Conservation (phyloP, 805 yeast genomes). For the Candida takata region DNA sequence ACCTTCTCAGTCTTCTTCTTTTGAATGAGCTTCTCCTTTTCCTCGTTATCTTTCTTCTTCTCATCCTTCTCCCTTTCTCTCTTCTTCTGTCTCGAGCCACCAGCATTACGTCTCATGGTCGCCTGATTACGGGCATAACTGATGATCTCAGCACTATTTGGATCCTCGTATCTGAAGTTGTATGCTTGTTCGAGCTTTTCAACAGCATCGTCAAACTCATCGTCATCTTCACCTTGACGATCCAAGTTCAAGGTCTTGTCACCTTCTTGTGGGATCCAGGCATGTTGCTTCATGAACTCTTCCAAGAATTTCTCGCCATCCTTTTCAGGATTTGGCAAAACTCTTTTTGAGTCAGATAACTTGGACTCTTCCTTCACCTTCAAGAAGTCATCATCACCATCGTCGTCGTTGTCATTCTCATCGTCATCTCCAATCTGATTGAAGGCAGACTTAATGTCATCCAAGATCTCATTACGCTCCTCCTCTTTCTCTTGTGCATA, state of each 20-base stretch:
- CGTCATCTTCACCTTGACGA: constrained; percentile 49
- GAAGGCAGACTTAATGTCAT: constrained; percentile 71
- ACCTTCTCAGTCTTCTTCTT: constrained; percentile 72
- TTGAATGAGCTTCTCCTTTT: constrained; percentile 53
- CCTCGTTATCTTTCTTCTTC: constrained; percentile 42
- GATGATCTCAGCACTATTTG: constrained; percentile 82
- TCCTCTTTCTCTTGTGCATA: constrained; percentile 70
- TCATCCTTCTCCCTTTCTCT: constrained; percentile 64
- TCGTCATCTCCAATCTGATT: constrained; percentile 35
- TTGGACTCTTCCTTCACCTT: constrained; percentile 43
- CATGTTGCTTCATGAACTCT: constrained; percentile 67
- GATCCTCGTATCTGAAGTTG: constrained; percentile 92
- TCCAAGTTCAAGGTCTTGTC: constrained; percentile 51
- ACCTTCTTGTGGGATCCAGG: constrained; percentile 79
- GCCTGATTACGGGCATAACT: constrained; percentile 94
- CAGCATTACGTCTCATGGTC: constrained; percentile 76
- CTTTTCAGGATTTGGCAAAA: constrained; percentile 57
- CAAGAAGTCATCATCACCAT: constrained; percentile 33
- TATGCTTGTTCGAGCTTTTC: constrained; percentile 89
- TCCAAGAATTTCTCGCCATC: constrained; percentile 66
- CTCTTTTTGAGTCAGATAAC: constrained; percentile 12
- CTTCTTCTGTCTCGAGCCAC: constrained; percentile 64
- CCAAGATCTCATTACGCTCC: constrained; percentile 64
- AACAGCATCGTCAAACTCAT: constrained; percentile 85
- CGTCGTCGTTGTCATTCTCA: constrained; percentile 34